phyloP scores from a whole-genome alignment of 2,329 filamentous ascomycete species.

The Microcyclospora pomicola region DNA sequence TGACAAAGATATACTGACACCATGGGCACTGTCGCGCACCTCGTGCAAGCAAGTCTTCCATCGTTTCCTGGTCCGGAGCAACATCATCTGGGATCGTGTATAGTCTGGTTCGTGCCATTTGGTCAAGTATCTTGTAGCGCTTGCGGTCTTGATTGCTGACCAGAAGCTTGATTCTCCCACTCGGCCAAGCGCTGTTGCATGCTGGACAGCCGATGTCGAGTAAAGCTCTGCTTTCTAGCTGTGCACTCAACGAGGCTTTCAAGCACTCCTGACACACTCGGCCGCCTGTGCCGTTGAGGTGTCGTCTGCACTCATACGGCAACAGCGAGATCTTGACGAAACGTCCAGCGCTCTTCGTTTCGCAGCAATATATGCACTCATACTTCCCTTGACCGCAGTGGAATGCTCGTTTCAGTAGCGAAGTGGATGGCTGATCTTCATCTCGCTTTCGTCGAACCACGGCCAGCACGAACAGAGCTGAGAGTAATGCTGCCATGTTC shows the following conservation, averaged over 20 bases:
- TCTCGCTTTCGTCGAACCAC: no score
- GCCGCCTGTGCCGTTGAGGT: slow-evolving; percentile 1
- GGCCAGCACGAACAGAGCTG: no score
- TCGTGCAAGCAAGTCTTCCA: slow-evolving; percentile 2
- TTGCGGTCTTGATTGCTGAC: slow-evolving; percentile 1
- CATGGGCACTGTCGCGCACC: slow-evolving; percentile 2
- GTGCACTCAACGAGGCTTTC: slow-evolving; percentile 1
- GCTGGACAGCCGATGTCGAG: slow-evolving; percentile 2
- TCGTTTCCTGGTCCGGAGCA: slow-evolving; percentile 1
- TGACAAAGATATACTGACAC: slow-evolving; percentile 2
- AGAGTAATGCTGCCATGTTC: no score
- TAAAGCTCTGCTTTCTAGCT: slow-evolving; percentile 2
- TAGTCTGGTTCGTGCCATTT: neutral
- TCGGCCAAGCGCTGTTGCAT: slow-evolving; percentile 1
- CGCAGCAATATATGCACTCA: slow-evolving; percentile 4
- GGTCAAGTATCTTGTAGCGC: slow-evolving; percentile 1
- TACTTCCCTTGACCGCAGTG: no score
- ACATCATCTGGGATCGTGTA: slow-evolving; percentile 1
- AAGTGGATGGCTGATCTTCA: no score
- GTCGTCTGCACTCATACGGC: slow-evolving; percentile 3
- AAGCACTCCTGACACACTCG: slow-evolving; percentile 1
- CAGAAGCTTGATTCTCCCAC: slow-evolving; percentile 1
- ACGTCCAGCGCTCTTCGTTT: neutral
- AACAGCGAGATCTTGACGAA: slow-evolving; percentile 1
- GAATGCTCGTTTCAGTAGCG: no score